A percentile compares a stretch with the other conserved stretches of the same genome.
Evolutionary conservation across 345 rosid genomes (phyloP).

Genomic region (Euphorbia lathyris): DNA sequence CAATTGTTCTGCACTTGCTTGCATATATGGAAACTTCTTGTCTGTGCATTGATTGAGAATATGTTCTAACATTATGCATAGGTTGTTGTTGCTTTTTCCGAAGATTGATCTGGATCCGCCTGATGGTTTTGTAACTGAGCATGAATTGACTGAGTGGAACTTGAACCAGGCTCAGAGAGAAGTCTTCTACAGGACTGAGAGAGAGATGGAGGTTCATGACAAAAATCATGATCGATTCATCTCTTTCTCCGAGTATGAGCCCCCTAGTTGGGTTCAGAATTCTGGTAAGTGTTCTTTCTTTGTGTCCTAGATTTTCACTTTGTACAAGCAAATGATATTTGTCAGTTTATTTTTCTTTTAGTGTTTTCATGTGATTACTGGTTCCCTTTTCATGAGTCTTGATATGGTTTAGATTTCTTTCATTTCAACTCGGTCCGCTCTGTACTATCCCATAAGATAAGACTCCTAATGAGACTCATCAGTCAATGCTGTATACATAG

Average conservation of each 20-base stretch:
- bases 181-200: conserved; percentile 68
- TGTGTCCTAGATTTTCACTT: no score
- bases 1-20: background rate
- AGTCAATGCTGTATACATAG: background rate
- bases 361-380: background rate
- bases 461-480: background rate
- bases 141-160: conserved; percentile 85
- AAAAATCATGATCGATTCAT: conserved; percentile 76
- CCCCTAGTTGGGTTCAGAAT: conserved; percentile 79
- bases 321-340: background rate
- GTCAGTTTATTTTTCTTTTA: background rate
- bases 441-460: no score
- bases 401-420: background rate
- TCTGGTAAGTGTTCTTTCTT: conserved; percentile 40
- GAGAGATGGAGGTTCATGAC: conserved; percentile 92
- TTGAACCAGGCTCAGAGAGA: conserved; percentile 69
- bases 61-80: background rate
- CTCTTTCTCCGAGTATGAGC: conserved; percentile 81
- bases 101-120: conserved; percentile 78
- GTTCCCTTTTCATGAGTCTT: background rate
- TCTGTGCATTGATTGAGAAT: background rate
- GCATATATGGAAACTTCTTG: background rate
- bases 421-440: no score
- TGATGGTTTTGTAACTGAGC: conserved; percentile 73
- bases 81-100: conserved; percentile 78